Evolutionary conservation across 352 stramenopile genomes (phyloP), one percentile per base, ranked within the genome.

Genomic region (Pythium apleroticum): DNA sequence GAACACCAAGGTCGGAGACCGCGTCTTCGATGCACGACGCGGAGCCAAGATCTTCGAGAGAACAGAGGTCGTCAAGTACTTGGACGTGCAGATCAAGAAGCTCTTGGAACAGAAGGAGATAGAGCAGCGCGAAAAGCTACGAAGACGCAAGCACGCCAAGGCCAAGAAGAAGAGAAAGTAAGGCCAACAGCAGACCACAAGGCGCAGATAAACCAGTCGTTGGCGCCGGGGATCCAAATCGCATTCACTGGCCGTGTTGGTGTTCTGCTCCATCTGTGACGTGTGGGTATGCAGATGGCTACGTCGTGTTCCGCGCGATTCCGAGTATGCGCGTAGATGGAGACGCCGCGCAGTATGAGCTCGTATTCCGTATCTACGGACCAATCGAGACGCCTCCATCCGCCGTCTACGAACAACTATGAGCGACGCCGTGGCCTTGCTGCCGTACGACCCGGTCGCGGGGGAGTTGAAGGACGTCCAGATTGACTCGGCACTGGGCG

Each of bases 71-170:
- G 64, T 66, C 19, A 53, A 50, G 30, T 58, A 63, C 41, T 39
- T 71, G 57, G 45, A 62, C 25, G 30, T 52, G n/a, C 64, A 66
- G 43, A 65, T 71, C 52, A 62, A 66, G 24, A 52, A 48, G 17
- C 33, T 71, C 2, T 39, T 71, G 3, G 52, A 71, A 7, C 52
- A 59, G 22, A 61, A 59, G 52, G 64, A 71, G 2, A 22, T 30
- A 1, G 57, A 66, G n/a, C 50, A 66, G 25, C 57, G 64, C 20
- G 64, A 71, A 31, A 66, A 66, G n/a, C 25, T 71, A 20, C 64
- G 64, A 10, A 39, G 64, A 3, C 49, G 57, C 9, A 71, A 71
- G 52, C 64, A 71, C 27, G 64, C 64, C 30, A 71, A 71, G 25
- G 49, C 50, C 31, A 65, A 63, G 52, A 71, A 71, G 33, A 70